phyloP scores from a whole-genome alignment of 176 grass and related monocot genomes.

The Aegilops umbellulata region DNA sequence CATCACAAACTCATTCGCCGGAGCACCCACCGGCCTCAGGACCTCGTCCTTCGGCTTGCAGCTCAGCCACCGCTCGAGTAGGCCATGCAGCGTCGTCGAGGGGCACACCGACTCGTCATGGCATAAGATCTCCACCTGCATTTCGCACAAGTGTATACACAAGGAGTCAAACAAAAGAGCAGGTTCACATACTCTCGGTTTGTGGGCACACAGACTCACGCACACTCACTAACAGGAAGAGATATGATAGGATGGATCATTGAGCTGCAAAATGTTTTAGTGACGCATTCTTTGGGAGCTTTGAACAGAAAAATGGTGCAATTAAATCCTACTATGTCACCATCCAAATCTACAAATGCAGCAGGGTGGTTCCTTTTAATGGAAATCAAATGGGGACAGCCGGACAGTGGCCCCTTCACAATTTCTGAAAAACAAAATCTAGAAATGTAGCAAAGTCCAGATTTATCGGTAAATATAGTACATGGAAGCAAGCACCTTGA shows the following conservation, averaged over 20 bases:
- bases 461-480: slow-evolving; percentile 5
- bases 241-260: neutral
- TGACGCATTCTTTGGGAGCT: neutral
- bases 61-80: slow-evolving; percentile 59
- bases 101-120: slow-evolving; percentile 53
- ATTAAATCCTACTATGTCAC: neutral
- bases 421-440: neutral
- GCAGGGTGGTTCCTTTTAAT: neutral
- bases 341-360: slow-evolving; percentile 21
- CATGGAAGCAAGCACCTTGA: neutral
- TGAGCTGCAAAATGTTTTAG: slow-evolving; percentile 7
- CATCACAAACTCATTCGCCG: slow-evolving; percentile 80
- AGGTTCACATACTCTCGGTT: neutral
- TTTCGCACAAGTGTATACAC: neutral
- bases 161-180: neutral
- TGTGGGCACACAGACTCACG: neutral
- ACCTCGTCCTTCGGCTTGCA: slow-evolving; percentile 28
- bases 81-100: slow-evolving; percentile 44
- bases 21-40: slow-evolving; percentile 29
- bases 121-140: slow-evolving; percentile 74
- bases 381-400: neutral
- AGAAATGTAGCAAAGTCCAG: neutral
- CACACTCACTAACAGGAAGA: neutral
- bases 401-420: neutral
- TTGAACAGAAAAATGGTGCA: slow-evolving; percentile 4